Evolutionary conservation across 495 filamentous ascomycete genomes (phyloP), one percentile per base, ranked within the genome.

Genomic region (Penicillium tannophilum): DNA sequence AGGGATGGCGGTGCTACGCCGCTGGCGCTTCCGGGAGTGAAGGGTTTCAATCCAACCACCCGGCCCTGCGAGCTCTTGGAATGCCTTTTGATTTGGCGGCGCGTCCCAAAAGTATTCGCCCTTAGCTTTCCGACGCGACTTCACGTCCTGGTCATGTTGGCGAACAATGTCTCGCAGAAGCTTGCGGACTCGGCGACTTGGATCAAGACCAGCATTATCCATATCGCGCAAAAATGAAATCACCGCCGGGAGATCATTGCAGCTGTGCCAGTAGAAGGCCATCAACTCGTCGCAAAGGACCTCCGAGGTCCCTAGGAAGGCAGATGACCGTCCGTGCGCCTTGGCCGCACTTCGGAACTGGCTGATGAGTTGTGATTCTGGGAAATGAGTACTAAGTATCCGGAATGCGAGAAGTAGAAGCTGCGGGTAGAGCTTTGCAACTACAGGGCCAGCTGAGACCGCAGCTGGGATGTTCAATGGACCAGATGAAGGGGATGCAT

Each of bases 231-330:
- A 72, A 4, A 92, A 72, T 11, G 84, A 75, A 11, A 86, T 66
- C 35, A 93, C 82, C 10, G 78, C 81, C 10, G 72, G 63, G 2
- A 90, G 72, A 63, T 94, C 84, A 6, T 80, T 77, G 60, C 85
- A 84, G 3, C 81, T 79, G 33, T 70, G 71, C 86, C 89, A 93
- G 56, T 84, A 74, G 35, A 89, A 80, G 24, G 74, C 63, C 20
- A 92, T 76, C 36, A 93, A 73, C 47, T 88, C 84, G 68, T 93
- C 91, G 72, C 91, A 95, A 39, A 96, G 83, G 0, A 77, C 73
- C 2, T 88, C 88, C 28, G 85, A 89, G 20, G 84, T 84, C 24
- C 90, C 92, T 1, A 96, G 80, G 14, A 92, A 81, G 52, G 88
- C 87, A 12, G 89, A 90, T 24, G 83, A 75, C 1, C 84, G 76